phyloP scores from a whole-genome alignment of 441 rosid genomes.

The Corymbia citriodora region DNA sequence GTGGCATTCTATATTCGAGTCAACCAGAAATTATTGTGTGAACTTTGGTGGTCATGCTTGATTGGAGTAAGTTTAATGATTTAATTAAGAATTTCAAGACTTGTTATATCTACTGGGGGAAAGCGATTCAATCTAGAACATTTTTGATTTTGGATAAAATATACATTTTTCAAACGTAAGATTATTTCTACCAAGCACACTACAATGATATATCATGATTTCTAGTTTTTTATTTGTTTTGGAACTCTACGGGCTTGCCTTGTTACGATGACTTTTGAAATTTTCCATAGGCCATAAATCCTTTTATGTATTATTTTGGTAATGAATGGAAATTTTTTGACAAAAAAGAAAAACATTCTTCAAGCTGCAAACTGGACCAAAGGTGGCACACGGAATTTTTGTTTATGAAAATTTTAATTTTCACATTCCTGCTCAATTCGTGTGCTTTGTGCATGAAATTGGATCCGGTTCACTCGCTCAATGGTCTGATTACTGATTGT shows the following conservation, averaged over 20 bases:
- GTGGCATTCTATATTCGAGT: background rate
- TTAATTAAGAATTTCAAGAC: background rate
- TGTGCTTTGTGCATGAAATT: background rate
- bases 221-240: no score
- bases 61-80: background rate
- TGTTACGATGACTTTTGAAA: no score
- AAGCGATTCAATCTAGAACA: background rate
- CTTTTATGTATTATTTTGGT: no score
- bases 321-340: no score
- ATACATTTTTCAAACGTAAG: background rate
- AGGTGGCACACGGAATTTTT: background rate
- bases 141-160: background rate
- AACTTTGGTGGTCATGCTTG: background rate
- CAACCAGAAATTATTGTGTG: background rate
- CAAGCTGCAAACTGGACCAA: background rate
- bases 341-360: background rate
- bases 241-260: no score
- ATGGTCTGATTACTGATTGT: background rate
- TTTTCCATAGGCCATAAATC: no score
- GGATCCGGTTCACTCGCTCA: background rate
- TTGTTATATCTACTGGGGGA: accelerated
- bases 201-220: no score
- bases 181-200: no score
- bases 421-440: background rate
- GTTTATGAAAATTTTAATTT: background rate